These are phyloP conservation scores for Carex scoparia DNA, from an alignment of 176 grass and related monocot species.

Conservation along the genomic window DNA sequence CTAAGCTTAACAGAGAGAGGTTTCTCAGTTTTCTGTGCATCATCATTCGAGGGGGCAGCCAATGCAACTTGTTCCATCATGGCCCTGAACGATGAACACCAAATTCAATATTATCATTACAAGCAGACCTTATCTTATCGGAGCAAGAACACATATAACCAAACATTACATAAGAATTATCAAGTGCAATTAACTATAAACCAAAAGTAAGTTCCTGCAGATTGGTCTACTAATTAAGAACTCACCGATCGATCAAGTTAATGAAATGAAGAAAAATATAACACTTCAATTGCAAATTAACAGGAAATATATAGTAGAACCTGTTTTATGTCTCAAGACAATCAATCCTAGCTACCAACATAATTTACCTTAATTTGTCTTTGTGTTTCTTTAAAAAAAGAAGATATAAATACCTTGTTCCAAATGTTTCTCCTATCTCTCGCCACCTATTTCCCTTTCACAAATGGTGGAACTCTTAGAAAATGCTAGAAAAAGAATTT, in stretches of 20 bases:
- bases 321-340: neutral
- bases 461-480: neutral
- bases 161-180: neutral
- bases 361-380: neutral
- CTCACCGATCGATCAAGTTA: too few species aligned
- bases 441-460: neutral
- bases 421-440: neutral
- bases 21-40: neutral
- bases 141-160: neutral
- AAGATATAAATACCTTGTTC: neutral
- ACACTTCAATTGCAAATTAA: neutral
- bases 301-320: neutral
- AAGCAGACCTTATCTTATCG: neutral
- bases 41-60: neutral
- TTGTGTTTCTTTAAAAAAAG: neutral
- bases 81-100: neutral
- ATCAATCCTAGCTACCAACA: neutral
- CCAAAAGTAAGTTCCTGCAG: neutral
- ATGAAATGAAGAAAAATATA: neutral
- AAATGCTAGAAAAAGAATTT: neutral
- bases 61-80: slow-evolving; percentile 4
- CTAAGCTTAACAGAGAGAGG: slow-evolving; percentile 22
- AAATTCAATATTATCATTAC: neutral
- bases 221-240: neutral
- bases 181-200: neutral